Evolutionary conservation across 305 asterid genomes (phyloP).

Genomic region (Fraxinus velutina): DNA sequence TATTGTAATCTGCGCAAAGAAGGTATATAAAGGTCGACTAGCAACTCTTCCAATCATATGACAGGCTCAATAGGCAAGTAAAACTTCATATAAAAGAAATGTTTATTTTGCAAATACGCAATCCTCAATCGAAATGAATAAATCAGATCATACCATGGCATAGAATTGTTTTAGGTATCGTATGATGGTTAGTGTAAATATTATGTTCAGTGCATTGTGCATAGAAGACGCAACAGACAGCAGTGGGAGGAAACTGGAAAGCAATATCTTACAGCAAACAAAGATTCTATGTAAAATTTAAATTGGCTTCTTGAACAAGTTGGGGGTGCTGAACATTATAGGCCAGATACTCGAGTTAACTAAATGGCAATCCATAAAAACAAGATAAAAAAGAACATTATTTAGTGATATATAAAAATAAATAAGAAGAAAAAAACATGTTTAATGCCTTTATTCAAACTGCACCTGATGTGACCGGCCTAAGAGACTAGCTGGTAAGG

Average conservation of each 20-base stretch:
- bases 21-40: not conserved
- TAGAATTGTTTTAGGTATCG: not conserved
- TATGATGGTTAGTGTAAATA: not conserved
- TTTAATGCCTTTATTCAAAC: slow-evolving; percentile 12
- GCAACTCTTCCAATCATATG: slow-evolving; percentile 12
- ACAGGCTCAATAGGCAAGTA: not conserved
- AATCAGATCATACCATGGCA: not conserved
- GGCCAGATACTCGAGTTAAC: not conserved
- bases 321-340: not conserved
- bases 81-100: not conserved
- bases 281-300: not conserved
- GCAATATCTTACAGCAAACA: not conserved
- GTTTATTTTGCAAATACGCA: not conserved
- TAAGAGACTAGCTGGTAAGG: not conserved
- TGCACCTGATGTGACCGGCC: not conserved
- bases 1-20: slow-evolving; percentile 13
- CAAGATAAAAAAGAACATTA: not conserved
- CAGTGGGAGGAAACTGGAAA: slow-evolving; percentile 8
- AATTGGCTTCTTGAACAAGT: slow-evolving; percentile 2
- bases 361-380: slow-evolving; percentile 3
- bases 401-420: not conserved
- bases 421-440: not conserved
- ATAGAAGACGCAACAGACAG: slow-evolving; percentile 2
- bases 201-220: not conserved
- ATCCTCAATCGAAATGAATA: not conserved